Base-by-base conservation (phyloP, 116 monocot species). In the Cymodocea nodosa region DNA sequence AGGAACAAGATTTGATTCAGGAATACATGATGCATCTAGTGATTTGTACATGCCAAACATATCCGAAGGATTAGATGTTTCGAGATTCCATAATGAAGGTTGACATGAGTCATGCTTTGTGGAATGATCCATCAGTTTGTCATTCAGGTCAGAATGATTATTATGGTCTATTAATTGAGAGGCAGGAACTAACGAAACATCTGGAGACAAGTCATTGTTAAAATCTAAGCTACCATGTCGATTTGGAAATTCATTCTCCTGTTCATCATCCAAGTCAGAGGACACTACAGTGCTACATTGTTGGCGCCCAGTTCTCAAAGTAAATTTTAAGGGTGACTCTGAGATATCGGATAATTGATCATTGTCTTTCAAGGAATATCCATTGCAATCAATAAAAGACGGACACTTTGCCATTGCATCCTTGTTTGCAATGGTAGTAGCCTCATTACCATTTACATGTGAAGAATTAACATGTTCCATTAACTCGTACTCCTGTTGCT, bases 211-310 rank as follows among this genome's bases (percentile, higher is more conserved):
- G 57, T 4, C 16, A 56, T 23, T 51, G 6, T 17, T 61, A 55
- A 22, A 39, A 57, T 35, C 19, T 14, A 67, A 59, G 3, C 48
- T 20, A 50, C n/a, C 50, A 50, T 78, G 53, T 56, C 40, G 14
- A 16, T 18, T 7, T 67, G 64, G 57, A 78, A 65, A 50, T 23
- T 66, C 63, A 59, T 72, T 71, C 69, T 52, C 65, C 54, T 52
- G 50, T 62, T 57, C 76, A 63, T 90, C 85, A 35, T 74, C 95
- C 23, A 87, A 94, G 30, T 86, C 68, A 18, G 87, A 84, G 23
- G 77, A 87, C 25, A 95, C 35, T 35, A 95, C 50, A 53, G 69
- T 60, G 53, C 59, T 17, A 76, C 37, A 40, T 15, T 52, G 74
- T 39, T 22, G 75, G 61, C 61, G 82, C 19, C 51, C 60, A 57